Evolutionary conservation across 805 yeast genomes (phyloP), one percentile per base, ranked within the genome.

Genomic region (Lipomyces starkeyi): DNA sequence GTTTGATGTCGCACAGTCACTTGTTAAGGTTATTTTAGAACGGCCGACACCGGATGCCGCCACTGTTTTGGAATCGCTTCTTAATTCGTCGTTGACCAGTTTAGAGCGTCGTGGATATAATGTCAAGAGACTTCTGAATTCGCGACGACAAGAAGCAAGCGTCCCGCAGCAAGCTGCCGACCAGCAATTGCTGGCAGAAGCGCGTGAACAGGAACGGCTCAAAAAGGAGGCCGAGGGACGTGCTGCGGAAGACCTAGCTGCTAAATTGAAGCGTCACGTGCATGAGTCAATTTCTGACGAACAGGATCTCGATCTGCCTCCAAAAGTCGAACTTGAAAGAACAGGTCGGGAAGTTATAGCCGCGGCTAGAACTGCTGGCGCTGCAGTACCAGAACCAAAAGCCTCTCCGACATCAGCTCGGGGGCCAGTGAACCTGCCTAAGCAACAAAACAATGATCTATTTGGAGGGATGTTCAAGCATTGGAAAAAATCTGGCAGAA

Each of bases 91-190:
- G 14, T 69, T 80, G 57, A 64, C 66, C 13, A 61, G 74, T 20
- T 73, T 80, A 49, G 78, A 78, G 66, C 64, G 74, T 55, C 79
- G 81, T 58, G 83, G 83, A 11, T 80, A 78, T 69, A 78, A 80
- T 69, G 81, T 80, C 11, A 73, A 74, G 32, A 67, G 81, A 27
- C 67, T 80, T 32, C 71, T 78, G 43, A 68, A 71, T 57, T 67
- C 73, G 59, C 72, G 74, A 49, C 64, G 72, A 35, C 70, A 67
- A 57, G 73, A 69, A 58, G 68, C 64, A 11, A 73, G 73, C 49
- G 71, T 59, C 2, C 65, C 65, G 17, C 22, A 58, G n/a, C 35
- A 49, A 61, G 63, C 60, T 9, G 66, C 63, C n/a, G 59, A 62
- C 14, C 55, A 63, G 9, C 57, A 57, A 60, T 58, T 55, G 54